Conservation (phyloP, 306 rosid species). For the Rosa multiflora region DNA sequence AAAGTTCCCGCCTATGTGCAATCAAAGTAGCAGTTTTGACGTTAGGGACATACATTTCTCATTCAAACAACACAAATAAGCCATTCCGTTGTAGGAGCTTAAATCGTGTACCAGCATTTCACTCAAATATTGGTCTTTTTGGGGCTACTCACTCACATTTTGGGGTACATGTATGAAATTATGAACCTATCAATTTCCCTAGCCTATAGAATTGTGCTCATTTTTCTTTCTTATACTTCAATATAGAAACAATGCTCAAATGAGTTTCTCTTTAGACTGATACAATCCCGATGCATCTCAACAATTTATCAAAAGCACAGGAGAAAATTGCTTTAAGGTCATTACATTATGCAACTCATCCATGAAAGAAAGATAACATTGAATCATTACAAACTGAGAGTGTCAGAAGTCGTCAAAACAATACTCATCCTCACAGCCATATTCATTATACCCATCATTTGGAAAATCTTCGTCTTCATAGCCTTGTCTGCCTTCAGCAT, state of each 20-base stretch:
- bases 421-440: background rate
- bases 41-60: no score
- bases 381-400: background rate
- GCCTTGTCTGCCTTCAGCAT: conserved; percentile 9
- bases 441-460: background rate
- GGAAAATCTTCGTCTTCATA: conserved; percentile 2
- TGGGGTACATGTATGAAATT: no score
- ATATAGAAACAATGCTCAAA: background rate
- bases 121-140: no score
- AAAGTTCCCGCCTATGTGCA: no score
- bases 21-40: no score
- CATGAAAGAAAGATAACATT: background rate
- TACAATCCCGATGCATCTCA: no score
- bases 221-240: background rate
- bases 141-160: no score
- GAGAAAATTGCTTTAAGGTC: background rate
- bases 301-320: no score
- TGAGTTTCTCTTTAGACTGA: background rate
- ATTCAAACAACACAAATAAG: no score
- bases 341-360: background rate
- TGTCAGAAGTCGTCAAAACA: background rate
- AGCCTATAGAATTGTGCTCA: background rate
- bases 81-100: no score
- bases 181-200: no score
- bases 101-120: no score